phyloP scores from a whole-genome alignment of 805 yeast species.

The Middelhovenomyces tepae region DNA sequence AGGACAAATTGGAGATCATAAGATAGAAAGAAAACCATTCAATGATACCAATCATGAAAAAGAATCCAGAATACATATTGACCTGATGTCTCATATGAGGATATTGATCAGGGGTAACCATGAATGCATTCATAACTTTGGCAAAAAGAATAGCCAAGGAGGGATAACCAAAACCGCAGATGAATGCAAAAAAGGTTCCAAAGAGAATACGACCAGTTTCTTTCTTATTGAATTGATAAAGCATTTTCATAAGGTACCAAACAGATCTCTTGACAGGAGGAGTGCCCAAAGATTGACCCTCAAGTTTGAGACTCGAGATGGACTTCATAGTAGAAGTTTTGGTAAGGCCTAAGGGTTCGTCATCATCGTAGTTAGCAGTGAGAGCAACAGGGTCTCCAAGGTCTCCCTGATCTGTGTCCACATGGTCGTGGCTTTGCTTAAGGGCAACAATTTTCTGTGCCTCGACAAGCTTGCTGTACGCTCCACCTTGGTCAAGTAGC shows the following conservation, averaged over 20 bases:
- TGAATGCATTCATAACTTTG: slow-evolving; percentile 27
- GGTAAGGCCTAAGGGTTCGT: neutral
- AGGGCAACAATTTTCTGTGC: slow-evolving; percentile 25
- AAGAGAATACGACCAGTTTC: slow-evolving; percentile 20
- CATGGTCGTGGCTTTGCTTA: slow-evolving; percentile 11
- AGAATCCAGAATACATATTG: slow-evolving; percentile 27
- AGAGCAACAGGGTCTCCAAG: no score
- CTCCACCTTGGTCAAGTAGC: slow-evolving; percentile 24
- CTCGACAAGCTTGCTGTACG: slow-evolving; percentile 28
- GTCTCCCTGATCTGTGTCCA: no score
- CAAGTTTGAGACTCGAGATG: slow-evolving; percentile 7
- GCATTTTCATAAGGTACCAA: slow-evolving; percentile 11
- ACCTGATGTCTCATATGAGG: slow-evolving; percentile 27
- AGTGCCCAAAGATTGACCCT: slow-evolving; percentile 1
- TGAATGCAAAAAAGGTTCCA: slow-evolving; percentile 22
- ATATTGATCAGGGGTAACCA: slow-evolving; percentile 26
- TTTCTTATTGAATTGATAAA: slow-evolving; percentile 19
- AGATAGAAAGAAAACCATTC: slow-evolving; percentile 19
- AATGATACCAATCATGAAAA: slow-evolving; percentile 28
- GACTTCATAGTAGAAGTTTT: neutral
- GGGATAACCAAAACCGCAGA: slow-evolving; percentile 31
- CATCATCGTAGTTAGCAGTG: no score
- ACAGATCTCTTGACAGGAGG: slow-evolving; percentile 5
- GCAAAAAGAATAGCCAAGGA: slow-evolving; percentile 31
- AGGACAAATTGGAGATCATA: slow-evolving; percentile 19